Evolutionary conservation across 768 basidiomycete species (phyloP).

Genomic region (Saitozyma sp.): DNA sequence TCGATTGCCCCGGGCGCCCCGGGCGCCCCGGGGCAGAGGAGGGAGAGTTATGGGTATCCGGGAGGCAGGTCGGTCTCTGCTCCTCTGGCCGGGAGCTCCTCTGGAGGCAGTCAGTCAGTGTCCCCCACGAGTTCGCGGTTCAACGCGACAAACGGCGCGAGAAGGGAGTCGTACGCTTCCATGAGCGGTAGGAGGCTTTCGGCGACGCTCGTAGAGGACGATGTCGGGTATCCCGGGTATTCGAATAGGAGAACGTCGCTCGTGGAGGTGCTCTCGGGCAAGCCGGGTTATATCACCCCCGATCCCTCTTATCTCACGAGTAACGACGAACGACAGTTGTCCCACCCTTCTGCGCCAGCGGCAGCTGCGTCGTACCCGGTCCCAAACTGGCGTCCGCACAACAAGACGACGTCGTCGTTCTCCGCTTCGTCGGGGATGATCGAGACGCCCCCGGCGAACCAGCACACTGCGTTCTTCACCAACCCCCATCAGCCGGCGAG

Average conservation of each 20-base stretch:
- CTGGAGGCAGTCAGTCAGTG: constrained; percentile 38
- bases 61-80: constrained; percentile 43
- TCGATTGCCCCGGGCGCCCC: background rate
- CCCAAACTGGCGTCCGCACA: constrained; percentile 15
- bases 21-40: constrained; percentile 2
- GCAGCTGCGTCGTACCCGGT: background rate
- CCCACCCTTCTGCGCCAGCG: background rate
- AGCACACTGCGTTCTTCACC: constrained; percentile 2
- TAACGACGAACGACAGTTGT: background rate
- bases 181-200: constrained; percentile 1
- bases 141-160: constrained; percentile 15
- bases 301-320: constrained; percentile 5
- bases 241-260: background rate
- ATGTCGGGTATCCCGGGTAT: background rate
- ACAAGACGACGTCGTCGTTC: constrained; percentile 37
- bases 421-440: constrained; percentile 36
- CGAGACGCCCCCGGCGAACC: constrained; percentile 21
- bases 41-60: constrained; percentile 11
- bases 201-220: constrained; percentile 8
- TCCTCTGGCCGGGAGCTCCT: constrained; percentile 36
- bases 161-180: constrained; percentile 3
- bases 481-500: constrained; percentile 3
- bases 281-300: background rate
- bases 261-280: background rate
- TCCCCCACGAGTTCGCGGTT: constrained; percentile 45